phyloP scores from a whole-genome alignment of 2,329 filamentous ascomycete genomes.

The Onygena corvina region DNA sequence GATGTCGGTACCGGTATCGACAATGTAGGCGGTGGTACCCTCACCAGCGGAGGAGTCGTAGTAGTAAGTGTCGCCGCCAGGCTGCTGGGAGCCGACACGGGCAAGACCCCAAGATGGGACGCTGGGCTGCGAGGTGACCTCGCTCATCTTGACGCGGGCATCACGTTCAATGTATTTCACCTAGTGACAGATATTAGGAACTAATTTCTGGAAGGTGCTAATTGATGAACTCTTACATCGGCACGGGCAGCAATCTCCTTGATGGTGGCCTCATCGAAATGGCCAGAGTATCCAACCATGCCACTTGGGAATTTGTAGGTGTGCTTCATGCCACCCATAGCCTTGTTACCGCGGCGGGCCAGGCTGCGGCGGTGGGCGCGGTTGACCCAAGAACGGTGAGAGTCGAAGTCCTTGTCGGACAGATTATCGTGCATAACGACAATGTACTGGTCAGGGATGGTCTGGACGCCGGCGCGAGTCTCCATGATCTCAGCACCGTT shows the following conservation, averaged over 20 bases:
- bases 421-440: constrained; percentile 11
- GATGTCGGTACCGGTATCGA: constrained; percentile 31
- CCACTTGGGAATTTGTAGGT: constrained; percentile 6
- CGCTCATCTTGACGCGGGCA: constrained; percentile 4
- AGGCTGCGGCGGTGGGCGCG: constrained; percentile 2
- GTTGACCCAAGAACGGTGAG: constrained; percentile 7
- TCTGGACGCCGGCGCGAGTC: neutral
- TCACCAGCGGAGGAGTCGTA: constrained; percentile 29
- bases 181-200: constrained; percentile 13
- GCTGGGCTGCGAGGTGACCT: constrained; percentile 17
- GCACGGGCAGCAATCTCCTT: constrained; percentile 6
- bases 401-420: constrained; percentile 4
- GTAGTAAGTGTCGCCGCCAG: constrained; percentile 22
- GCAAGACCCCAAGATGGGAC: constrained; percentile 27
- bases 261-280: constrained; percentile 11
- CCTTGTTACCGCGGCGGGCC: neutral
- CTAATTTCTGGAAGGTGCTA: neutral
- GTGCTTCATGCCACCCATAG: constrained; percentile 9
- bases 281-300: constrained; percentile 9
- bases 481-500: constrained; percentile 9
- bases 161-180: constrained; percentile 16
- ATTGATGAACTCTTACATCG: constrained; percentile 7
- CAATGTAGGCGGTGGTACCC: constrained; percentile 28
- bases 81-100: constrained; percentile 22
- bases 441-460: constrained; percentile 10